phyloP scores from a whole-genome alignment of 2,329 filamentous ascomycete species.

The Cladosporium sphaerospermum region DNA sequence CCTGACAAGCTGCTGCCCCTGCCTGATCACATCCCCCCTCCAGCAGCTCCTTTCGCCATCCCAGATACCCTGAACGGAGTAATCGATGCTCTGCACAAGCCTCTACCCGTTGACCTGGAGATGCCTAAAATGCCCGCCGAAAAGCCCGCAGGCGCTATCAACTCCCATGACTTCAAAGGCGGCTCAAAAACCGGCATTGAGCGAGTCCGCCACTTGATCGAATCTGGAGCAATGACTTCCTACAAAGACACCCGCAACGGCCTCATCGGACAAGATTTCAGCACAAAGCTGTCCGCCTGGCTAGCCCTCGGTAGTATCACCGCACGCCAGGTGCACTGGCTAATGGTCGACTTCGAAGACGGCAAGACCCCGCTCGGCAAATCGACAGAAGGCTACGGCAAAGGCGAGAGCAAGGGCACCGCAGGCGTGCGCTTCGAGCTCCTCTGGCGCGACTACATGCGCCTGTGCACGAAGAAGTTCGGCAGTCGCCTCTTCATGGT shows the following conservation, averaged over 20 bases:
- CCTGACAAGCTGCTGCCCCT: conserved; percentile 54
- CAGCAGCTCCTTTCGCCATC: conserved; percentile 57
- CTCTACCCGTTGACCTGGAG: conserved; percentile 47
- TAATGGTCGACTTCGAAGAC: conserved; percentile 64
- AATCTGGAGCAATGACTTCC: conserved; percentile 51
- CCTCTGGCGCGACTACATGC: conserved; percentile 76
- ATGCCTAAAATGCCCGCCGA: conserved; percentile 46
- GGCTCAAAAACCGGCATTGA: conserved; percentile 57
- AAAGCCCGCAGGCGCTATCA: conserved; percentile 48
- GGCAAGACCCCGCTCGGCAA: conserved; percentile 41
- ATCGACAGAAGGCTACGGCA: conserved; percentile 52
- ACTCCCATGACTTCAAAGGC: conserved; percentile 61
- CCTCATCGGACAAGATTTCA: conserved; percentile 63
- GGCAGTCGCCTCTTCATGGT: conserved; percentile 57
- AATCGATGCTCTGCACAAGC: conserved; percentile 50
- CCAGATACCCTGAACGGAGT: conserved; percentile 51
- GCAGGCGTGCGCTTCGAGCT: conserved; percentile 65
- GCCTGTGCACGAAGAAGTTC: conserved; percentile 67
- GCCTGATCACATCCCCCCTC: conserved; percentile 52
- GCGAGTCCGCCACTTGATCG: conserved; percentile 56
- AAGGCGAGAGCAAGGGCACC: conserved; percentile 68
- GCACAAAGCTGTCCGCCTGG: conserved; percentile 69
- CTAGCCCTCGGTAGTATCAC: conserved; percentile 67
- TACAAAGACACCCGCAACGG: conserved; percentile 70
- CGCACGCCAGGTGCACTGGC: conserved; percentile 63